Evolutionary conservation across 2,329 filamentous ascomycete genomes (phyloP).

Genomic region (Nectriaceae sp.): DNA sequence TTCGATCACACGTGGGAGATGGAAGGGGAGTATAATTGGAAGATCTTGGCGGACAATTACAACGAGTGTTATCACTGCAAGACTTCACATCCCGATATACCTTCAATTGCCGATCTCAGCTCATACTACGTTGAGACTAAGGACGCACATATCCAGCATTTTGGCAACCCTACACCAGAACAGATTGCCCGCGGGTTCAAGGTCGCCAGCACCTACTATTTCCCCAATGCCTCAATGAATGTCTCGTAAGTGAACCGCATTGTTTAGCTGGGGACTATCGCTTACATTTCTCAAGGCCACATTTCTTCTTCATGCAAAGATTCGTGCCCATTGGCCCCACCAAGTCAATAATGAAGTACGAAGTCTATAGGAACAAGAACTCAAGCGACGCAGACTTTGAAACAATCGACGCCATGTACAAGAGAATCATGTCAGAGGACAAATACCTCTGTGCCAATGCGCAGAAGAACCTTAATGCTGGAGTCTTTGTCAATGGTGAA

Average conservation of each 20-base stretch:
- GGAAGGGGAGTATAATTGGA: conserved; percentile 61
- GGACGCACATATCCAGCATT: conserved; percentile 52
- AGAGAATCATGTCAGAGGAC: conserved; percentile 65
- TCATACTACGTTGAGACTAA: conserved; percentile 55
- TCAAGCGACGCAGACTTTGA: conserved; percentile 60
- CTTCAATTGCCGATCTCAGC: conserved; percentile 56
- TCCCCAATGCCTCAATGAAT: conserved; percentile 53
- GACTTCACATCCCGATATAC: conserved; percentile 59
- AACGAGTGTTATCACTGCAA: conserved; percentile 68
- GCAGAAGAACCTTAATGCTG: conserved; percentile 62
- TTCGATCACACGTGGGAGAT: conserved; percentile 61
- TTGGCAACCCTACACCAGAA: conserved; percentile 47
- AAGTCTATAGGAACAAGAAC: conserved; percentile 63
- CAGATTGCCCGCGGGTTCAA: conserved; percentile 49
- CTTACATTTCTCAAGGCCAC: conserved; percentile 39
- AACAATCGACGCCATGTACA: conserved; percentile 60
- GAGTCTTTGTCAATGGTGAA: conserved; percentile 63
- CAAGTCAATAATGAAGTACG: conserved; percentile 59
- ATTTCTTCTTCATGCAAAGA: conserved; percentile 66
- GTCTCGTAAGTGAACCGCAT: conserved; percentile 44
- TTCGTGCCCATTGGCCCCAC: conserved; percentile 57
- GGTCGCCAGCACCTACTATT: conserved; percentile 50
- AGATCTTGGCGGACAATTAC: conserved; percentile 63
- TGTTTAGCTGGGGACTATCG: too few species aligned
- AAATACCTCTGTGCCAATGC: conserved; percentile 61